phyloP scores from a whole-genome alignment of 1,139 yeast genomes.

The Suhomyces atakaporum region DNA sequence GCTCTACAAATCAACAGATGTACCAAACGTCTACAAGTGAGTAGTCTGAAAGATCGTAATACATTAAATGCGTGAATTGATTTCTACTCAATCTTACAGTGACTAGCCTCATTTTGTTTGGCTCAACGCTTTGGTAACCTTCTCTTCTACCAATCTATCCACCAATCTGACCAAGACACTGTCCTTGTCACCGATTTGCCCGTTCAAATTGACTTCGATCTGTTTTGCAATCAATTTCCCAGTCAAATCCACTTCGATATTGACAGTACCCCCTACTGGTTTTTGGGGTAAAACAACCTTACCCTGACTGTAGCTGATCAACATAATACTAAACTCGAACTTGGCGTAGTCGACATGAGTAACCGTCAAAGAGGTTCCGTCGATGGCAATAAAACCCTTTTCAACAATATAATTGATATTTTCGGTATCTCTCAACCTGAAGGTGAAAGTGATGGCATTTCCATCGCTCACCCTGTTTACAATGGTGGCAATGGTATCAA shows the following conservation, averaged over 20 bases:
- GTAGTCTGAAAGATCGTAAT: too few species aligned
- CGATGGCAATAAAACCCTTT: slow-evolving; percentile 89
- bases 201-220: slow-evolving; percentile 56
- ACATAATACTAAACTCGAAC: slow-evolving; percentile 76
- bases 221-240: slow-evolving; percentile 92
- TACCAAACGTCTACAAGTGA: too few species aligned
- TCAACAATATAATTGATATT: slow-evolving; percentile 80
- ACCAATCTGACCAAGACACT: slow-evolving; percentile 47
- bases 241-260: slow-evolving; percentile 90
- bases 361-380: slow-evolving; percentile 92
- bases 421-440: slow-evolving; percentile 65
- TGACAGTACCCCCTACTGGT: slow-evolving; percentile 63
- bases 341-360: slow-evolving; percentile 65
- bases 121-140: slow-evolving; percentile 27
- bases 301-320: slow-evolving; percentile 88
- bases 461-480: slow-evolving; percentile 60
- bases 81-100: not conserved
- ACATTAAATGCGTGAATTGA: too few species aligned
- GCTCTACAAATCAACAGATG: too few species aligned
- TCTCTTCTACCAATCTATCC: slow-evolving; percentile 52
- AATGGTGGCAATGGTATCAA: slow-evolving; percentile 82
- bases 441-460: slow-evolving; percentile 76
- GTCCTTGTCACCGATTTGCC: slow-evolving; percentile 51
- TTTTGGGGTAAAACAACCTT: slow-evolving; percentile 76
- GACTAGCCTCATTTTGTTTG: not conserved